These are phyloP conservation scores for Xylariaceae sp. DNA, from an alignment of 2,329 filamentous ascomycete genomes.

Conservation along the genomic window DNA sequence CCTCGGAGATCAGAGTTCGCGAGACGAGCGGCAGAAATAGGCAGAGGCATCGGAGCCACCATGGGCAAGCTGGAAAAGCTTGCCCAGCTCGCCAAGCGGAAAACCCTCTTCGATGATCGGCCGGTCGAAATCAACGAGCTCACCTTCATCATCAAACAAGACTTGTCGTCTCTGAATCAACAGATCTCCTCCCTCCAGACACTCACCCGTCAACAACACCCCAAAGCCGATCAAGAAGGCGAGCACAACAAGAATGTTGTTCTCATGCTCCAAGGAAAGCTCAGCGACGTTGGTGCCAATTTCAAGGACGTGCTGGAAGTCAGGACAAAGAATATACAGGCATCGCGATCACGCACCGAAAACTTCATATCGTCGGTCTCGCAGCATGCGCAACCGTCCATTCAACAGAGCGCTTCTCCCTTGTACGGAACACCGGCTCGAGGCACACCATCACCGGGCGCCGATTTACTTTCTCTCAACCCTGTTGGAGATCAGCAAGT, in stretches of 20 bases:
- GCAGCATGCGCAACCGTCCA: conserved; percentile 62
- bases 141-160: conserved; percentile 97
- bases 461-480: conserved; percentile 77
- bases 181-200: conserved; percentile 80
- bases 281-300: conserved; percentile 87
- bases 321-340: conserved; percentile 96
- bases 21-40: conserved; percentile 83
- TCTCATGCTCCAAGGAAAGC: conserved; percentile 80
- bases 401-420: conserved; percentile 74
- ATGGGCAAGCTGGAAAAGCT: conserved; percentile 94
- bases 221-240: conserved; percentile 71
- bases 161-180: conserved; percentile 75
- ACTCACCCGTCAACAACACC: conserved; percentile 71
- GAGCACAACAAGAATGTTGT: conserved; percentile 99
- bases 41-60: conserved; percentile 81
- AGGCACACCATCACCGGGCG: conserved; percentile 56
- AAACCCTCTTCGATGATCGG: conserved; percentile 94
- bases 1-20: conserved; percentile 85
- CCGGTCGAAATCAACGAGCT: conserved; percentile 96
- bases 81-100: conserved; percentile 88
- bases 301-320: conserved; percentile 98
- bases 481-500: conserved; percentile 83
- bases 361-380: conserved; percentile 93
- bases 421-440: conserved; percentile 69
- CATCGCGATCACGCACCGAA: conserved; percentile 83